Conservation (phyloP, 2,329 filamentous ascomycete species). For the Aspergillus unguis region DNA sequence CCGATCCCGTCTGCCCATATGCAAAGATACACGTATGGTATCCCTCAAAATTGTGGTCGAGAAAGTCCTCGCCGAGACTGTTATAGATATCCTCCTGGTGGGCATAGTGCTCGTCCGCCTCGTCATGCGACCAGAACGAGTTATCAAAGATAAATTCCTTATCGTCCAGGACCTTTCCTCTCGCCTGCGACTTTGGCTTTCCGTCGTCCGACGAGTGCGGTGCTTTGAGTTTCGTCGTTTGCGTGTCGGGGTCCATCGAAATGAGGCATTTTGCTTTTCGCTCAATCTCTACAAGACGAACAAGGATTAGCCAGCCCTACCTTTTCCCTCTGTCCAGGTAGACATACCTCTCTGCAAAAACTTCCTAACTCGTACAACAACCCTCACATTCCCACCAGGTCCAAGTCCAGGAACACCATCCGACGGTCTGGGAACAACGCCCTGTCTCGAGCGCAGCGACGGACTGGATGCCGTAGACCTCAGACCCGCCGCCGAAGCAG, state of each 20-base stretch:
- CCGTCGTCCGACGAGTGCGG: slow-evolving; percentile 58
- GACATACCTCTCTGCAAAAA: slow-evolving; percentile 71
- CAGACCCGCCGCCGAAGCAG: slow-evolving; percentile 34
- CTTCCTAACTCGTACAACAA: slow-evolving; percentile 75
- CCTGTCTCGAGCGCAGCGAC: slow-evolving; percentile 70
- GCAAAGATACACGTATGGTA: slow-evolving; percentile 99
- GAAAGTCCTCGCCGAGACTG: slow-evolving; percentile 88
- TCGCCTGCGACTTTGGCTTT: slow-evolving; percentile 60
- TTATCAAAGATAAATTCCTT: slow-evolving; percentile 95
- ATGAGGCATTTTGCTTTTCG: slow-evolving; percentile 81
- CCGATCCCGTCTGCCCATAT: slow-evolving; percentile 95
- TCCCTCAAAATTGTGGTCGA: slow-evolving; percentile 98
- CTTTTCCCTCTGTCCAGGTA: not conserved
- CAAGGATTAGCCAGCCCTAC: not conserved
- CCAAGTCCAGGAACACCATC: slow-evolving; percentile 47
- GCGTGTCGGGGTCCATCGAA: slow-evolving; percentile 81
- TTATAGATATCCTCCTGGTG: slow-evolving; percentile 93
- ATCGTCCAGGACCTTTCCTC: slow-evolving; percentile 72
- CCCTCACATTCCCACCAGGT: slow-evolving; percentile 71
- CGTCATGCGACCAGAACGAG: slow-evolving; percentile 94
- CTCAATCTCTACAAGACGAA: slow-evolving; percentile 64
- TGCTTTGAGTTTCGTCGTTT: slow-evolving; percentile 75
- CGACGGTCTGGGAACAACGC: slow-evolving; percentile 53
- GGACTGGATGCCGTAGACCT: slow-evolving; percentile 72
- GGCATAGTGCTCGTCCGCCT: slow-evolving; percentile 77